Conservation (phyloP, 169 alveolate species). For the Plasmodium malariae region DNA sequence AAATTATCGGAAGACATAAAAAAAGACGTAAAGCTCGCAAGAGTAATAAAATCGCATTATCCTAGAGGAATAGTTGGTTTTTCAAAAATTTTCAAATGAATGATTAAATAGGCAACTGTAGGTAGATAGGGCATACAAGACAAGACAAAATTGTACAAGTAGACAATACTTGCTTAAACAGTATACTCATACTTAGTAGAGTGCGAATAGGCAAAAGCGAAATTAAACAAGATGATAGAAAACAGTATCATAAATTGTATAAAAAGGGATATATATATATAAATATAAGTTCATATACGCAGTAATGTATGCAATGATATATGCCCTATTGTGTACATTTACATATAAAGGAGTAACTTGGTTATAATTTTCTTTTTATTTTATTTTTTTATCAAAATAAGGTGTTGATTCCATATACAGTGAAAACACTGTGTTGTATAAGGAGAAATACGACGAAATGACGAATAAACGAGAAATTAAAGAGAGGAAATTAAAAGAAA, state of each 20-base stretch:
- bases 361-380: constrained; percentile 2
- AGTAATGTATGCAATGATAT: not conserved
- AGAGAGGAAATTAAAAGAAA: constrained; percentile 40
- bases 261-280: not conserved
- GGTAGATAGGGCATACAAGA: not conserved
- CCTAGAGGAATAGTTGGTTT: constrained; percentile 77
- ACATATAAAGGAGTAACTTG: too few relatives aligned
- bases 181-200: not conserved
- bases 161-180: not conserved
- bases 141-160: not conserved
- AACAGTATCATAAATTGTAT: not conserved
- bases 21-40: constrained; percentile 61
- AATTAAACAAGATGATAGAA: not conserved
- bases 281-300: not conserved
- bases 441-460: constrained; percentile 41
- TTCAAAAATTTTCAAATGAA: not conserved
- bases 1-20: constrained; percentile 57
- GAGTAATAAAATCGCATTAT: constrained; percentile 57
- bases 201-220: not conserved
- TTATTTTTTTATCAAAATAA: not conserved
- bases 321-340: not conserved
- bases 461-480: constrained; percentile 23
- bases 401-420: constrained; percentile 69
- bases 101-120: not conserved
- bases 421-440: constrained; percentile 56